Base-by-base conservation (phyloP, 2,329 filamentous ascomycete genomes). In the Coniella vitis region DNA sequence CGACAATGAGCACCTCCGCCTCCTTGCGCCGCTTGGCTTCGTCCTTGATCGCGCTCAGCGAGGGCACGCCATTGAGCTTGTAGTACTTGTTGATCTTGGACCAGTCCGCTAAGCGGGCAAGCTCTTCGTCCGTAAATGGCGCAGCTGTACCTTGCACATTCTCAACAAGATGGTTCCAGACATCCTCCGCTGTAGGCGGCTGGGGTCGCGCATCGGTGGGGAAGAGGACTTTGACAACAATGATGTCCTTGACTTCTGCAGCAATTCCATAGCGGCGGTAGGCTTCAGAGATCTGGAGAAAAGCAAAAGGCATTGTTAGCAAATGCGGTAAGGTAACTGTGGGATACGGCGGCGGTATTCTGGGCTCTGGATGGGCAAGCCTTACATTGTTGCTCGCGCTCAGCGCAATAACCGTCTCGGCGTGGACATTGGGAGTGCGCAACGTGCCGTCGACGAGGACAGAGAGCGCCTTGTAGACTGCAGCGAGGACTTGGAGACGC, bases 221-320 rank as follows among this genome's bases (percentile, higher is more conserved):
- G 14, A 75, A 72, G 9, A 83, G 76, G 20, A 97, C 74, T 63
- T 96, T 97, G 60, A 96, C 74, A 7, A 87, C 82, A 3, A 96
- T 70, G n/a, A 98, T 67, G 57, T 83, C 68, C 38, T 75, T 83
- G 2, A 86, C 93, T 10, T 73, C 69, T 12, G 87, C 79, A 1
- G 78, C 73, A 50, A 97, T 83, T 41, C 93, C 93, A 61, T 93
- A 95, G 47, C 85, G 84, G 29, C 88, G 84, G 67, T 97, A 97
- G 0, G 90, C 84, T 58, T 96, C 90, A 45, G 89, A 80, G 61
- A 98, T 97, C 89, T 94, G 57, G 40, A 19, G 40, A 40, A 38
- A 34, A 38, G 50, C 41, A 35, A 13, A 25, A 17, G 46, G 32
- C 16, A 8, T 21, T 5, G 21, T 41, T 19, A 41, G 38, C 22